These are phyloP conservation scores for Rhizophagus sp. DNA, from an alignment of 192 early-diverging fungal genomes.

Conservation along the genomic window DNA sequence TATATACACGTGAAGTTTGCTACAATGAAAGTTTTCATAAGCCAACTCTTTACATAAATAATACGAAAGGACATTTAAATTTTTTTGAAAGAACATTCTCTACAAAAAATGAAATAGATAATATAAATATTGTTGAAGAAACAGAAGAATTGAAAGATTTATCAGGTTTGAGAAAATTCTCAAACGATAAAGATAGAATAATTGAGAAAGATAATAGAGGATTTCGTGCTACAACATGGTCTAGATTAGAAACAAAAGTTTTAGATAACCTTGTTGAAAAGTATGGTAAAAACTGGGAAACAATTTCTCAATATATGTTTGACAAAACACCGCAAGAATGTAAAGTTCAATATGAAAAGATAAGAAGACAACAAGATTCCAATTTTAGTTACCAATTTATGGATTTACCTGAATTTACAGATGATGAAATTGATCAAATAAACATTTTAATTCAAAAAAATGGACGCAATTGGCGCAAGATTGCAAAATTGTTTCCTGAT, in stretches of 20 bases:
- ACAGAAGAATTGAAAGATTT: not conserved
- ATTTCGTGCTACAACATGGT: not conserved
- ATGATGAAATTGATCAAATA: constrained; percentile 2
- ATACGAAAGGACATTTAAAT: not conserved
- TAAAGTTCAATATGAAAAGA: not conserved
- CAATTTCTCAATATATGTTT: not conserved
- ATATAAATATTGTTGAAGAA: not conserved
- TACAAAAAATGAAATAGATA: not conserved
- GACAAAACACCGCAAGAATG: constrained; percentile 4
- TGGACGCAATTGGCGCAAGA: constrained; percentile 2
- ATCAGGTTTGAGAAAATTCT: not conserved
- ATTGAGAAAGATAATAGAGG: not conserved
- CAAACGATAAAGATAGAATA: not conserved
- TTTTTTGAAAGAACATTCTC: not conserved
- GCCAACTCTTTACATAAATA: not conserved
- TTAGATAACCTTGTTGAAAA: constrained; percentile 16
- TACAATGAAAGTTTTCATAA: not conserved
- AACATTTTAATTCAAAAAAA: not conserved
- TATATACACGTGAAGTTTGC: not conserved
- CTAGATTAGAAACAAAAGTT: constrained; percentile 14
- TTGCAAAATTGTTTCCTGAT: not conserved
- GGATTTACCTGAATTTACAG: not conserved
- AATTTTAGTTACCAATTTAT: not conserved
- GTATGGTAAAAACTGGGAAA: constrained; percentile 18
- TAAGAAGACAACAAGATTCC: no score